Base-by-base conservation (phyloP, 805 yeast genomes). In the Naumovozyma castellii region DNA sequence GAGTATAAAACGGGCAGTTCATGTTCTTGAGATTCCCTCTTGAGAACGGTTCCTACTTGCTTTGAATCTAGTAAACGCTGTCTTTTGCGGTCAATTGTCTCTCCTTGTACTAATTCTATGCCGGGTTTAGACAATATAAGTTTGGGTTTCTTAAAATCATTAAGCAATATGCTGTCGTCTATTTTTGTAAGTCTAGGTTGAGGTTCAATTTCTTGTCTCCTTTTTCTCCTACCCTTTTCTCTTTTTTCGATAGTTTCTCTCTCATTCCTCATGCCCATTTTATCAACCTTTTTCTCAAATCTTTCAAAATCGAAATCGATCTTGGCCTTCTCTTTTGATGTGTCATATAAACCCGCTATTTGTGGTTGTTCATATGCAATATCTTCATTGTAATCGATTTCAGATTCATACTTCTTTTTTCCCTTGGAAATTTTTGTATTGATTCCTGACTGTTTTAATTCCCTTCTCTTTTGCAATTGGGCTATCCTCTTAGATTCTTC, bases 321-420 rank as follows among this genome's bases (percentile, higher is more conserved):
- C 2, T 47, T 44, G 12, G 49, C 50, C 12, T 61, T 60, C 55
- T 88, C 97, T n/a, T 71, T 75, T 0, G 67, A 51, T 0, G 78
- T 76, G 51, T 83, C 88, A 55, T 80, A 84, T 16, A 75, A 60
- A 0, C 95, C 96, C 0, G 63, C 66, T 3, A 68, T 71, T 0
- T 94, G 90, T 13, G 60, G 61, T 43, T 76, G 78, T 51, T 87
- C 92, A 51, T 83, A 81, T 0, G 90, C 85, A 8, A 88, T 76
- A 50, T 84, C 95, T 1, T 77, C 81, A 55, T 81, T 84, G 58
- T 84, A 86, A 56, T 88, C 96, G 56, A 84, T 75, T 43, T 78
- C 80, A 27, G 73, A 74, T 18, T 72, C 66, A 36, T 66, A 69
- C 48, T 72, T 71, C 54, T 73, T 75, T 53, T 72, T 78, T 38